Conservation (phyloP, 2,329 filamentous ascomycete species). For the Trichoderma atrobrunneum region DNA sequence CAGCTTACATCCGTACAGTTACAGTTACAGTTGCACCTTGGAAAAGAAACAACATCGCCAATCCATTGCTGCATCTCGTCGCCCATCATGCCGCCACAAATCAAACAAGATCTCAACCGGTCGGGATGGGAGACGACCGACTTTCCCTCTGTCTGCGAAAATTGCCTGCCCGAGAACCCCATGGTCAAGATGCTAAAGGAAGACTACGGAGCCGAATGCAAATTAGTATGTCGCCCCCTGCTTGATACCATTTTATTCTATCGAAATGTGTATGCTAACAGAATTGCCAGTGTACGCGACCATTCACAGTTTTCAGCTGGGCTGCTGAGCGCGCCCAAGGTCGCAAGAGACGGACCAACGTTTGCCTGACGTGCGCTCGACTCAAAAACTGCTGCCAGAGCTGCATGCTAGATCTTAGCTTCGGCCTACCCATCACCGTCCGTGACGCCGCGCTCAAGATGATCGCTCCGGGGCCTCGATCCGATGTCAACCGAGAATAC, state of each 20-base stretch:
- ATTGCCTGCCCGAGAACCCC: constrained; percentile 90
- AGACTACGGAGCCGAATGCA: constrained; percentile 85
- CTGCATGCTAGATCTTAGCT: constrained; percentile 97
- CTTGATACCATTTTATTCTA: background rate
- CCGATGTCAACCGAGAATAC: constrained; percentile 92
- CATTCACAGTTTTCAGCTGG: constrained; percentile 95
- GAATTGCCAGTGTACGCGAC: constrained; percentile 67
- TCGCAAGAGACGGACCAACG: constrained; percentile 88
- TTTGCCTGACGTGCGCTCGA: constrained; percentile 93
- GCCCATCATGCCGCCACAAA: constrained; percentile 73
- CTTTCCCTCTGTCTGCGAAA: constrained; percentile 86
- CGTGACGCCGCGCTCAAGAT: constrained; percentile 96
- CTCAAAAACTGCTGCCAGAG: constrained; percentile 99
- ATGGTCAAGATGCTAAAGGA: constrained; percentile 99
- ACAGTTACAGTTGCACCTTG: background rate
- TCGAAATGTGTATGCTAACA: constrained; percentile 9
- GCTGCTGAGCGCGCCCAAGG: constrained; percentile 83
- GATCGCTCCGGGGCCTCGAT: constrained; percentile 89
- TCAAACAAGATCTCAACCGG: constrained; percentile 92
- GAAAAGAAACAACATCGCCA: background rate
- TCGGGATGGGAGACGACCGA: constrained; percentile 95
- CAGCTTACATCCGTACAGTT: background rate
- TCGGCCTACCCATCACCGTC: constrained; percentile 90
- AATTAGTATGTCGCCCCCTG: constrained; percentile 45
- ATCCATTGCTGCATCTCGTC: background rate